Base-by-base conservation (phyloP, 2,329 filamentous ascomycete species). In the Erysiphe pisi region DNA sequence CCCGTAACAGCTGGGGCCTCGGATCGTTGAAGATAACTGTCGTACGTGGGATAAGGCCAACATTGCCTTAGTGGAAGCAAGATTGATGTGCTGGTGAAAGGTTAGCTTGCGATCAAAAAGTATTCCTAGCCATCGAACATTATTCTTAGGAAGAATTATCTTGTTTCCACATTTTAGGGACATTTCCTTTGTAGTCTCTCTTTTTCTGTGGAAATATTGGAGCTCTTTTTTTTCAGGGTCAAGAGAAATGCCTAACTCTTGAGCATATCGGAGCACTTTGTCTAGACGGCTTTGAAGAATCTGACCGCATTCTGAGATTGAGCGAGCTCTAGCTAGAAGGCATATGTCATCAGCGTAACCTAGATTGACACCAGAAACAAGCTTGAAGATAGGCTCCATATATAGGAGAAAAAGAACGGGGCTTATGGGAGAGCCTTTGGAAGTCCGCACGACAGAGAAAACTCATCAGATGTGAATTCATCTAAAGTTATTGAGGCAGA, bases 281-380 rank as follows among this genome's bases (percentile, higher is more conserved):
- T 70, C 63, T 70, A 70, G n/a, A n/a, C 63, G 63, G 31, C 12
- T 20, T 16, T 70, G 63, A 12, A 70, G 63, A 16, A 70, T 40
- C n/a, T 20, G 25, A 36, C n/a, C 16, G 12, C 63, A 70, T 1
- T 40, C 63, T 40, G n/a, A 18, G 31, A 70, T n/a, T 43, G 16
- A 36, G 63, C 40, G 4, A 36, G 63, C 63, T 70, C 40, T 70
- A 16, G n/a, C 63, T 16, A 36, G 40, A 18, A 70, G 31, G 31
- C 31, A 70, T 28, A 40, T 70, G n/a, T 70, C 63, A 70, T 70
- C 63, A 16, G 63, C 63, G 40, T 70, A 70, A 25, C 31, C 63
- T 36, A 70, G 63, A 70, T 70, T 70, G 16, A 70, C 40, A 36
- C 63, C 63, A 40, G 16, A 25, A 25, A 36, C 63, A 36, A 36